These are phyloP conservation scores for Leishmania martiniquensis DNA, from an alignment of 208 protist genomes.

Conservation along the genomic window DNA sequence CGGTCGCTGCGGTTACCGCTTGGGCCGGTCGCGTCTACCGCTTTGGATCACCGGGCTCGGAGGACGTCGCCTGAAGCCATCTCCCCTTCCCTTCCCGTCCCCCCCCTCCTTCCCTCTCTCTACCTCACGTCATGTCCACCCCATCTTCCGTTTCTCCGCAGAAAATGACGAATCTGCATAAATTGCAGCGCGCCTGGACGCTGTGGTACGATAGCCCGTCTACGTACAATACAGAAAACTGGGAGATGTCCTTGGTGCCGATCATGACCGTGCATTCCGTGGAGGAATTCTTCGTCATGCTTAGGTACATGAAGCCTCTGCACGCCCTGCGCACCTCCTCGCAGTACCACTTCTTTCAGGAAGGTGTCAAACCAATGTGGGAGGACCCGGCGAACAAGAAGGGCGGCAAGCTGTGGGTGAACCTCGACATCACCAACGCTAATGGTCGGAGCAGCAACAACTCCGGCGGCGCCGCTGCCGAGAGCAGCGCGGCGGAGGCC, in stretches of 20 bases:
- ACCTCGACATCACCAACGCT: constrained; percentile 45
- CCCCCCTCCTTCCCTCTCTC: background rate
- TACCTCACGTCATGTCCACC: background rate
- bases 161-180: constrained; percentile 34
- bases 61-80: background rate
- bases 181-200: constrained; percentile 73
- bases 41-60: background rate
- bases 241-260: constrained; percentile 76
- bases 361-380: constrained; percentile 92
- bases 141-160: constrained; percentile 3
- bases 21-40: background rate
- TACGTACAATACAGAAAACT: constrained; percentile 76
- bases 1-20: background rate
- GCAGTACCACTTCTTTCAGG: constrained; percentile 93
- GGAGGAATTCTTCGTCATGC: constrained; percentile 89
- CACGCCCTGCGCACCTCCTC: constrained; percentile 77
- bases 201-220: constrained; percentile 89
- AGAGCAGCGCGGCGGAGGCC: constrained; percentile 17
- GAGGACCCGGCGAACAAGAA: constrained; percentile 89
- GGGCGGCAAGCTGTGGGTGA: constrained; percentile 78
- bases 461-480: constrained; percentile 6
- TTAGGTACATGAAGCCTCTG: constrained; percentile 85
- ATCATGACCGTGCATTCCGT: constrained; percentile 83
- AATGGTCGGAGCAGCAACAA: constrained; percentile 31
- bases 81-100: background rate